These are phyloP conservation scores for Penicillium griseofulvum DNA, from an alignment of 2,329 filamentous ascomycete species.

Conservation along the genomic window DNA sequence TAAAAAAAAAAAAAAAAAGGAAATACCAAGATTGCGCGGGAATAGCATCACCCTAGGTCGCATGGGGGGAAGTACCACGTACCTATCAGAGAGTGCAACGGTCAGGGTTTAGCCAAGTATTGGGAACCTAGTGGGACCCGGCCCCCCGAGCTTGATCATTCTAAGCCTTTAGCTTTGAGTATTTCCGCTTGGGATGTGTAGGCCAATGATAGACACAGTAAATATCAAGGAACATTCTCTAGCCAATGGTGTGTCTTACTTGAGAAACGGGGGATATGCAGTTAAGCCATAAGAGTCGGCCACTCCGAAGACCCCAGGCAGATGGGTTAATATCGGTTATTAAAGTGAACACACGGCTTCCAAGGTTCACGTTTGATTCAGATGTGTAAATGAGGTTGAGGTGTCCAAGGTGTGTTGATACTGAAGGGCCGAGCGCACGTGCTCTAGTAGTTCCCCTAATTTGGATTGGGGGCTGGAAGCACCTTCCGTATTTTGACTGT, in stretches of 20 bases:
- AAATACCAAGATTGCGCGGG: neutral
- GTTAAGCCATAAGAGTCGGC: neutral
- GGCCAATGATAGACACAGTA: neutral
- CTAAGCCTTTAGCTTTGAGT: neutral
- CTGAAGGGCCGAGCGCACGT: neutral
- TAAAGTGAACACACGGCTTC: neutral
- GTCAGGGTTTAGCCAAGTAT: neutral
- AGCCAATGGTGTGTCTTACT: neutral
- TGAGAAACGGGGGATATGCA: neutral
- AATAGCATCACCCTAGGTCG: conserved; percentile 1
- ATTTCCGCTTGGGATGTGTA: neutral
- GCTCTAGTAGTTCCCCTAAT: neutral
- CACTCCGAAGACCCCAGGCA: neutral
- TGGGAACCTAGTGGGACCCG: neutral
- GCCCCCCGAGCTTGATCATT: conserved; percentile 1
- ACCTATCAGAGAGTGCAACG: conserved; percentile 1
- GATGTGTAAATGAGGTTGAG: neutral
- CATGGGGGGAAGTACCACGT: neutral
- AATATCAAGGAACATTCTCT: neutral
- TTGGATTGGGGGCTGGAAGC: neutral
- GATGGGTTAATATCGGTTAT: neutral
- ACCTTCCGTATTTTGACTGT: neutral
- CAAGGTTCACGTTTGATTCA: neutral
- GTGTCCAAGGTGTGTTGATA: neutral
- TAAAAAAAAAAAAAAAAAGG: neutral